These are phyloP conservation scores for Aureobasidium uvarum DNA, from an alignment of 2,329 filamentous ascomycete genomes.

Conservation along the genomic window DNA sequence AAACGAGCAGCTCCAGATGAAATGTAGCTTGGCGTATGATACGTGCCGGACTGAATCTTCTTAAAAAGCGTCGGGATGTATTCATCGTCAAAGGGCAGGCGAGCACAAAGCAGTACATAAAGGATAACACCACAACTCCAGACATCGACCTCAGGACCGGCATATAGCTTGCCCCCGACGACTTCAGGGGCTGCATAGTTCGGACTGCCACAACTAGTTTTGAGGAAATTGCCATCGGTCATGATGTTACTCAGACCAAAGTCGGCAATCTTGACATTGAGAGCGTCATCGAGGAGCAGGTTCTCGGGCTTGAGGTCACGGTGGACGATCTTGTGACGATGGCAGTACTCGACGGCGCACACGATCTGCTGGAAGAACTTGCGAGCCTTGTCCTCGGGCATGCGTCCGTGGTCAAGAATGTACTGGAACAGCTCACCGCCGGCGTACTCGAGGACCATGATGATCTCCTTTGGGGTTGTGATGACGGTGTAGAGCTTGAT, in stretches of 20 bases:
- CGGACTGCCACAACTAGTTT: conserved; percentile 96
- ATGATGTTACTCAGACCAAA: conserved; percentile 99
- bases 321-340: conserved; percentile 98
- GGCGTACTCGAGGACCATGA: conserved; percentile 98
- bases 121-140: conserved; percentile 79
- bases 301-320: conserved; percentile 98
- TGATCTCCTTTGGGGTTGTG: conserved; percentile 89
- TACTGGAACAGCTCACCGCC: conserved; percentile 97
- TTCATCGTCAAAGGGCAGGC: conserved; percentile 93
- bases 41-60: conserved; percentile 94
- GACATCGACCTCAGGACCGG: conserved; percentile 95
- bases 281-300: conserved; percentile 85
- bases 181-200: conserved; percentile 98
- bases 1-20: conserved; percentile 76
- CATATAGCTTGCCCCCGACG: conserved; percentile 96
- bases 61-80: conserved; percentile 97
- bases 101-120: conserved; percentile 63
- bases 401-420: conserved; percentile 88
- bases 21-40: conserved; percentile 88
- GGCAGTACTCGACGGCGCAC: conserved; percentile 97
- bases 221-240: conserved; percentile 98
- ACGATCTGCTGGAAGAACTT: conserved; percentile 99
- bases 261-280: conserved; percentile 99
- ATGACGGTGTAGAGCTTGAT: conserved; percentile 99
- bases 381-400: conserved; percentile 87